Evolutionary conservation across 1,284 basidiomycete genomes (phyloP).

Genomic region (Irpex sp.): DNA sequence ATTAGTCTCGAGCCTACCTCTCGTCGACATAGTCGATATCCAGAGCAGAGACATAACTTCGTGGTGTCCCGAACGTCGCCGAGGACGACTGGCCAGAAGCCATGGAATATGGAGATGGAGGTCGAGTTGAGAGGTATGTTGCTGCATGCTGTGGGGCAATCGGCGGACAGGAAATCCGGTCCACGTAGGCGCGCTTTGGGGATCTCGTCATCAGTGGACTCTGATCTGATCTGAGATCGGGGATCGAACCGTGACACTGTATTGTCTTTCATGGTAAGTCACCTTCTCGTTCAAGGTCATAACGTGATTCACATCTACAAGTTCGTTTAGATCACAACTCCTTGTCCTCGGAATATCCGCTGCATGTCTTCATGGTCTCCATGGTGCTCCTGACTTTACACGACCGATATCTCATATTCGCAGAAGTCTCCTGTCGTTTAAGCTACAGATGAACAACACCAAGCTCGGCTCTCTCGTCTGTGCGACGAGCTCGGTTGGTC

Average conservation of each 20-base stretch:
- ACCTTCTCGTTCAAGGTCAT: too few species aligned
- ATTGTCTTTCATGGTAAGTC: too few species aligned
- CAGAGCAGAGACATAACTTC: conserved; percentile 21
- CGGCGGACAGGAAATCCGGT: background rate
- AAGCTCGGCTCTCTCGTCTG: conserved; percentile 66
- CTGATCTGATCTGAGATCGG: background rate
- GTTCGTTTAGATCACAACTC: too few species aligned
- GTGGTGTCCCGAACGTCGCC: background rate
- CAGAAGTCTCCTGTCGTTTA: conserved; percentile 16
- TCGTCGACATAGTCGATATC: conserved; percentile 67
- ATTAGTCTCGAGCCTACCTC: conserved; percentile 37
- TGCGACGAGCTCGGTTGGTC: conserved; percentile 23
- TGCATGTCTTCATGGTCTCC: conserved; percentile 78
- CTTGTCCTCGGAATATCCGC: conserved; percentile 43
- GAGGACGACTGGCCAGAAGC: background rate
- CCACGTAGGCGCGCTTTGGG: background rate
- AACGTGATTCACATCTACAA: too few species aligned
- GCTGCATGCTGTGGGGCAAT: background rate
- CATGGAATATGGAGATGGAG: conserved; percentile 1
- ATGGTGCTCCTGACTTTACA: conserved; percentile 77
- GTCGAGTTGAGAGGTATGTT: background rate
- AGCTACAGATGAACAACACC: conserved; percentile 54
- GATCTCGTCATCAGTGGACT: background rate
- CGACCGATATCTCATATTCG: conserved; percentile 41
- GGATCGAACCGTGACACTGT: too few species aligned